phyloP scores from a whole-genome alignment of 1,284 basidiomycete genomes.

The Pseudozyma thailandica region DNA sequence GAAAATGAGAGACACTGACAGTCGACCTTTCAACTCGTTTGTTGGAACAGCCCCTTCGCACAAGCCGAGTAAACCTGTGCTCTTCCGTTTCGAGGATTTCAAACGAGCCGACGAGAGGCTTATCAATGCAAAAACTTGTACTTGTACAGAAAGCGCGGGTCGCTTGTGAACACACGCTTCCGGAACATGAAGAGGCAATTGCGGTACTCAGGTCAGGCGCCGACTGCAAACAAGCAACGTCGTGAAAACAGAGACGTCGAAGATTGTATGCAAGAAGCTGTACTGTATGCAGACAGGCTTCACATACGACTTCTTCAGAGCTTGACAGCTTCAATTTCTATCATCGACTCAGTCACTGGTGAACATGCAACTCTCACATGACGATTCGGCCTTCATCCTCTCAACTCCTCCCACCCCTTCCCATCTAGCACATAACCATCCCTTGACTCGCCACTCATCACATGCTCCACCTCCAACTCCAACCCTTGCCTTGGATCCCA shows the following conservation, averaged over 20 bases:
- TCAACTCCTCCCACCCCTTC: constrained; percentile 34
- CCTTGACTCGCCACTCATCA: constrained; percentile 26
- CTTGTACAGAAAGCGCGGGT: constrained; percentile 1
- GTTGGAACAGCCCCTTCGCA: constrained; percentile 50
- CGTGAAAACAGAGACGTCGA: no score
- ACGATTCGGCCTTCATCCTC: constrained; percentile 5
- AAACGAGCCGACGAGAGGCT: background rate
- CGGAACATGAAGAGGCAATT: no score
- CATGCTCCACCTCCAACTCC: constrained; percentile 29
- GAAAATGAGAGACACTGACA: background rate
- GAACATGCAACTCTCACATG: no score
- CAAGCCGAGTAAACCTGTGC: constrained; percentile 35
- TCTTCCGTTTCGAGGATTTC: background rate
- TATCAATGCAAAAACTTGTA: constrained; percentile 11
- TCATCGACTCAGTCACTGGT: no score
- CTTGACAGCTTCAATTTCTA: no score
- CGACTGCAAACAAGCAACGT: no score
- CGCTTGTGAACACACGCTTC: no score
- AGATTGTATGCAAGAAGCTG: no score
- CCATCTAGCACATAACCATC: constrained; percentile 28
- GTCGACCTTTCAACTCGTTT: no score
- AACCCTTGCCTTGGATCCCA: constrained; percentile 31
- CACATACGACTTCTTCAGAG: no score
- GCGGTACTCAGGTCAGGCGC: no score
- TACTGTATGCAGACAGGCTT: no score